Percentiles rank a stretch among this genome's conserved stretches.
phyloP scores from a whole-genome alignment of 2,329 filamentous ascomycete species.

The Lasiodiplodia citricola region DNA sequence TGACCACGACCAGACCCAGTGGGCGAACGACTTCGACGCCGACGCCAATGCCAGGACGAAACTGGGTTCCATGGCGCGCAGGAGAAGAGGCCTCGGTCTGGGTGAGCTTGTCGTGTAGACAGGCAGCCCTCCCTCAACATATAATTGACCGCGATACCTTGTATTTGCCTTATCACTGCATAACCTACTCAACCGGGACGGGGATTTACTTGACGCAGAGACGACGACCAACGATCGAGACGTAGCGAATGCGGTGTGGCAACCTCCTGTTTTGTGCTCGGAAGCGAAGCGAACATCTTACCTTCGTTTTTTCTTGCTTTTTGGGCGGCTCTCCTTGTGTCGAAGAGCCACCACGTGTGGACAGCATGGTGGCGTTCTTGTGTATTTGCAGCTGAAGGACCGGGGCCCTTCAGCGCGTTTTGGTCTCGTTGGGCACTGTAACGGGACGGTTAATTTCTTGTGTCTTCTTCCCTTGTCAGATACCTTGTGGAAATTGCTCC shows the following conservation, averaged over 20 bases:
- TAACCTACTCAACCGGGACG: not conserved
- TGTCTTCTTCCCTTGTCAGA: not conserved
- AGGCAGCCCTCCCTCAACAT: not conserved
- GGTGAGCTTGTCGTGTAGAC: constrained; percentile 21
- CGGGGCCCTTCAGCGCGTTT: not conserved
- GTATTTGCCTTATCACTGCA: constrained; percentile 20
- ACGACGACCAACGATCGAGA: constrained; percentile 20
- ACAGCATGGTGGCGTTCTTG: constrained; percentile 9
- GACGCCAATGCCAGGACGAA: constrained; percentile 13
- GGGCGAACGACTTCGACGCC: constrained; percentile 3
- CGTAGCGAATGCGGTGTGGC: constrained; percentile 20
- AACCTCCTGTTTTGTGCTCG: not conserved
- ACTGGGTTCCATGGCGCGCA: constrained; percentile 3
- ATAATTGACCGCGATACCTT: not conserved
- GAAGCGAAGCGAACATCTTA: not conserved
- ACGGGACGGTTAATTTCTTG: not conserved
- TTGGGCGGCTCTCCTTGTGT: constrained; percentile 6
- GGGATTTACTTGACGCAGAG: constrained; percentile 3
- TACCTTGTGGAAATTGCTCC: not conserved
- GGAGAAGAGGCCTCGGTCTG: constrained; percentile 15
- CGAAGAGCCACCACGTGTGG: constrained; percentile 15
- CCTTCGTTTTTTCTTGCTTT: not conserved
- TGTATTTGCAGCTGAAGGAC: not conserved
- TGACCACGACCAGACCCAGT: constrained; percentile 4
- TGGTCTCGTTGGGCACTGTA: not conserved